Conservation (phyloP, 768 basidiomycete species). For the Auricularia auricula-judae region DNA sequence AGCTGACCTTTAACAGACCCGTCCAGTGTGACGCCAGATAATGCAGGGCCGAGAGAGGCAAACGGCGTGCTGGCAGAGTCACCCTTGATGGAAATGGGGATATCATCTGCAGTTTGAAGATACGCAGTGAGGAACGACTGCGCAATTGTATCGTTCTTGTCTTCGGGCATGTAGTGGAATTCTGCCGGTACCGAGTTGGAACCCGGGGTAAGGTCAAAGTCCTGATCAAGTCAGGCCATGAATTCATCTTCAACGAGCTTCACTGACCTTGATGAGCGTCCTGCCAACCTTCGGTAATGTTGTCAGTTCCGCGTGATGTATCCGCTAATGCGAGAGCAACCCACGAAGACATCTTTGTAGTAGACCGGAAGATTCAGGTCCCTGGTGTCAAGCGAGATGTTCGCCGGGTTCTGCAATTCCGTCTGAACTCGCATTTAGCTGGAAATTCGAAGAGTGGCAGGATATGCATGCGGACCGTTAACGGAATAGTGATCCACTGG, state of each 20-base stretch:
- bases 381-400: slow-evolving; percentile 49
- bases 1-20: slow-evolving; percentile 37
- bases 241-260: not conserved
- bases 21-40: slow-evolving; percentile 40
- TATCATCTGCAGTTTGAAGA: slow-evolving; percentile 36
- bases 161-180: slow-evolving; percentile 45
- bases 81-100: slow-evolving; percentile 49
- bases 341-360: slow-evolving; percentile 34
- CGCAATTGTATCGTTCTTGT: not conserved
- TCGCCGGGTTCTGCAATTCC: slow-evolving; percentile 54
- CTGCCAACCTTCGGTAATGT: slow-evolving; percentile 34
- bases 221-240: slow-evolving; percentile 19
- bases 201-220: slow-evolving; percentile 49
- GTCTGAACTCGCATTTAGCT: slow-evolving; percentile 15
- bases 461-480: slow-evolving; percentile 21
- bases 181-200: slow-evolving; percentile 41
- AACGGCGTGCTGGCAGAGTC: slow-evolving; percentile 52
- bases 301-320: not conserved
- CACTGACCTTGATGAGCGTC: slow-evolving; percentile 44
- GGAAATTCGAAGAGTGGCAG: not conserved
- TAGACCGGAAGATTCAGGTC: slow-evolving; percentile 47
- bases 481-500: slow-evolving; percentile 45
- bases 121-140: slow-evolving; percentile 50
- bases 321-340: not conserved
- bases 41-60: slow-evolving; percentile 41